Evolutionary conservation across 305 asterid species (phyloP).

Genomic region (Fraxinus latifolia): DNA sequence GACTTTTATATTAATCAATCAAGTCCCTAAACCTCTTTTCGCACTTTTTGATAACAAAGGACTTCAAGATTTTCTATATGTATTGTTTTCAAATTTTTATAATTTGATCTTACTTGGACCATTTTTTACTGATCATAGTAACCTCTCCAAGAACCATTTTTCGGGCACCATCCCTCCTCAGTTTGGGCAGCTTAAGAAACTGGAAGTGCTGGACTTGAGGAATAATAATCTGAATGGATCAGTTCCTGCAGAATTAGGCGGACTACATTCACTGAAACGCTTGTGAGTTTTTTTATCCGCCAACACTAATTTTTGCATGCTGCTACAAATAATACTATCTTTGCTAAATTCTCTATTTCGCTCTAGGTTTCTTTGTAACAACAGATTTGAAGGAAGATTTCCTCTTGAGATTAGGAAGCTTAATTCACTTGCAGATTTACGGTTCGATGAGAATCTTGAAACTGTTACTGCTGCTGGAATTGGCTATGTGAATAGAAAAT

Average conservation of each 20-base stretch:
- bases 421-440: slow-evolving; percentile 49
- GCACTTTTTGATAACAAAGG: neutral
- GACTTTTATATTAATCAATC: neutral
- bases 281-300: slow-evolving; percentile 45
- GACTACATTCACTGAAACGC: slow-evolving; percentile 51
- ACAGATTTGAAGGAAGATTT: slow-evolving; percentile 63
- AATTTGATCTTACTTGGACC: neutral
- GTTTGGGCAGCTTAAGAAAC: slow-evolving; percentile 51
- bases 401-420: slow-evolving; percentile 74
- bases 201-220: slow-evolving; percentile 85
- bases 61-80: neutral
- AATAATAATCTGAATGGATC: slow-evolving; percentile 67
- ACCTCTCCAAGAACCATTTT: slow-evolving; percentile 71
- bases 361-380: slow-evolving; percentile 70
- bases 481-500: slow-evolving; percentile 65
- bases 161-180: slow-evolving; percentile 72
- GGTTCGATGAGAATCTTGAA: slow-evolving; percentile 46
- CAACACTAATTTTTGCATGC: slow-evolving; percentile 2
- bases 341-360: slow-evolving; percentile 15
- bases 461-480: slow-evolving; percentile 43
- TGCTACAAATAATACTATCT: slow-evolving; percentile 11
- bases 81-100: neutral
- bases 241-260: slow-evolving; percentile 78
- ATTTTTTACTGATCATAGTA: slow-evolving; percentile 32
- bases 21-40: neutral